These are phyloP conservation scores for Neurospora terricola DNA, from an alignment of 495 filamentous ascomycete genomes.

Conservation along the genomic window DNA sequence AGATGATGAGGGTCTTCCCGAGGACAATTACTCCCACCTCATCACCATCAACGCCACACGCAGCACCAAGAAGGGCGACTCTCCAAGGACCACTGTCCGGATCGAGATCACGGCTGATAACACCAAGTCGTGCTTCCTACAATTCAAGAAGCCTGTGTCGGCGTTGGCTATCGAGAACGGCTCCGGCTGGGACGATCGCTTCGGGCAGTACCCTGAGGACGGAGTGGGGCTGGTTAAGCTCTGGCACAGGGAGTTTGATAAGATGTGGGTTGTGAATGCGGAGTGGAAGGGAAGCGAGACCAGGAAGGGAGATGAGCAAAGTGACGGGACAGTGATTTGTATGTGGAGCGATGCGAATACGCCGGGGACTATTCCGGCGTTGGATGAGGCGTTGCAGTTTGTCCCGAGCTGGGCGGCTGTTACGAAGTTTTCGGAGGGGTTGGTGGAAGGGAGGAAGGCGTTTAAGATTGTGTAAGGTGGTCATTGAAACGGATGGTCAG, in stretches of 20 bases:
- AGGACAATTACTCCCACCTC: slow-evolving; percentile 9
- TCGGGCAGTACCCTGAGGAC: slow-evolving; percentile 52
- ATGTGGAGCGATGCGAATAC: slow-evolving; percentile 81
- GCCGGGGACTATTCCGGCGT: slow-evolving; percentile 63
- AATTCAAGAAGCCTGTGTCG: slow-evolving; percentile 20
- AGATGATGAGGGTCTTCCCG: slow-evolving; percentile 2
- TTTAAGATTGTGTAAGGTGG: slow-evolving; percentile 22
- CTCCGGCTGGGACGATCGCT: slow-evolving; percentile 53
- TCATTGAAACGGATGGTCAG: neutral
- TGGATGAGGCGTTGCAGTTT: slow-evolving; percentile 71
- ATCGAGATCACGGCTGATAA: slow-evolving; percentile 20
- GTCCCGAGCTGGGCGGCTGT: slow-evolving; percentile 69
- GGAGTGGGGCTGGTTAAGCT: slow-evolving; percentile 28
- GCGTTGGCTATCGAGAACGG: slow-evolving; percentile 18
- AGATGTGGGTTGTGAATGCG: slow-evolving; percentile 66
- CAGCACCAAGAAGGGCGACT: neutral
- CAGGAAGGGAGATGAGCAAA: slow-evolving; percentile 20
- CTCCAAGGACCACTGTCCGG: slow-evolving; percentile 2
- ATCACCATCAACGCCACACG: slow-evolving; percentile 19
- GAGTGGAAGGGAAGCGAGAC: slow-evolving; percentile 42
- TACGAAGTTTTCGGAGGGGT: slow-evolving; percentile 63
- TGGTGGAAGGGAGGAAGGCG: slow-evolving; percentile 60
- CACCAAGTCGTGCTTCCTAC: slow-evolving; percentile 25
- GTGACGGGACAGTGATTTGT: slow-evolving; percentile 67
- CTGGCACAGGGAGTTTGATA: slow-evolving; percentile 62